Evolutionary conservation across 2,329 filamentous ascomycete genomes (phyloP), one percentile per base, ranked within the genome.

Genomic region (Emmonsiellopsis sp.): DNA sequence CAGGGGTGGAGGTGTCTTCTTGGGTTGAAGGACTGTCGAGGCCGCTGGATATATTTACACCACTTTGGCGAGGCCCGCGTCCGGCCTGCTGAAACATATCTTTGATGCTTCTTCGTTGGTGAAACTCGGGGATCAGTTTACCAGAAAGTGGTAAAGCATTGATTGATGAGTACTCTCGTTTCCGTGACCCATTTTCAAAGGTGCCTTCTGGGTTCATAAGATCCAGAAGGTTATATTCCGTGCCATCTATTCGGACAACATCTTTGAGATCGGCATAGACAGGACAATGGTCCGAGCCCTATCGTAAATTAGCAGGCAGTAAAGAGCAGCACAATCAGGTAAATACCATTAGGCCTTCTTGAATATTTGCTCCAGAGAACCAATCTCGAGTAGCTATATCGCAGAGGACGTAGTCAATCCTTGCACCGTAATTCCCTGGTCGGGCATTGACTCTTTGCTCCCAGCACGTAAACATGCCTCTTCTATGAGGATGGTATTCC

Each of bases 381-480:
- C 91, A 96, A 50, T 80, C 73, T 62, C 84, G 87, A 75, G 95
- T 87, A 37, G 81, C 79, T 42, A 85, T 76, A 58, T 84, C 93
- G 66, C 89, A 95, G 3, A 97, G 77, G 14, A 98, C 80, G 69
- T 95, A 97, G 69, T 98, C 93, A 61, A 97, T 97, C 37, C 93
- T 82, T 52, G 88, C 86, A 5, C 93, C 93, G 68, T 86, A 94
- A 66, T 97, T 97, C 2, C 88, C 90, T 2, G 92, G 92, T n/a
- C 93, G 79, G n/a, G 88, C 88, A 68, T 97, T 97, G 64, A 90
- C 87, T 67, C 87, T 91, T 49, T 88, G 91, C 58, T 97, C 90
- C 92, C 92, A 97, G 68, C 92, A 95, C 0, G 93, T 97, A 68
- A 89, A 97, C 93, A 98, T 97, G 56, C 89, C 89, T 57, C 77